Conservation (phyloP, 169 alveolate species). For the Eimeria necatrix region DNA sequence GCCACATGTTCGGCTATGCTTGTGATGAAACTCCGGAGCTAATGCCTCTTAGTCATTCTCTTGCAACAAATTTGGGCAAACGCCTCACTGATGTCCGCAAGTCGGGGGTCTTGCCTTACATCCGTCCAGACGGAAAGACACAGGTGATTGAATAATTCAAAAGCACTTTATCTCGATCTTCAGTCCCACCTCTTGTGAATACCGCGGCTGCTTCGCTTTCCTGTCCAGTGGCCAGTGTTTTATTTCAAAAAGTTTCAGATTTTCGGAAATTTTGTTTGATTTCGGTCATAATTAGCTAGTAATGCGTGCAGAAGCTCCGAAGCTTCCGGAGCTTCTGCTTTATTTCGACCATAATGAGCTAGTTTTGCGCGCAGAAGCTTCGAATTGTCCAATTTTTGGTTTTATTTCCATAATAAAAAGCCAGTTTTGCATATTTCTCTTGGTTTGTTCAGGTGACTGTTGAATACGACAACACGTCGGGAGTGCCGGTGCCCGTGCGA, state of each 20-base stretch:
- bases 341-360: background rate
- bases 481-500: conserved; percentile 94
- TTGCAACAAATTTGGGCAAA: conserved; percentile 96
- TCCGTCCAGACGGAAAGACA: conserved; percentile 99
- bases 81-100: conserved; percentile 96
- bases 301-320: background rate
- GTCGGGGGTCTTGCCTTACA: conserved; percentile 93
- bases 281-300: too few species aligned
- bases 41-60: conserved; percentile 98
- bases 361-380: background rate
- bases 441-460: conserved; percentile 88
- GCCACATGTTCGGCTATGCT: conserved; percentile 99
- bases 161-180: background rate
- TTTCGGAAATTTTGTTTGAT: too few species aligned
- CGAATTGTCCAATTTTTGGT: background rate
- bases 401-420: background rate
- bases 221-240: background rate
- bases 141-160: conserved; percentile 93
- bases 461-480: conserved; percentile 90
- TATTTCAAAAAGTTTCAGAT: too few species aligned
- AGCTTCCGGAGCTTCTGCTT: background rate
- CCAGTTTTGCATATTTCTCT: background rate
- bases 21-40: conserved; percentile 98
- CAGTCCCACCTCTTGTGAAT: background rate
- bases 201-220: background rate